Evolutionary conservation across 805 yeast species (phyloP), one percentile per base, ranked within the genome.

Genomic region (Hanseniaspora valbyensis): DNA sequence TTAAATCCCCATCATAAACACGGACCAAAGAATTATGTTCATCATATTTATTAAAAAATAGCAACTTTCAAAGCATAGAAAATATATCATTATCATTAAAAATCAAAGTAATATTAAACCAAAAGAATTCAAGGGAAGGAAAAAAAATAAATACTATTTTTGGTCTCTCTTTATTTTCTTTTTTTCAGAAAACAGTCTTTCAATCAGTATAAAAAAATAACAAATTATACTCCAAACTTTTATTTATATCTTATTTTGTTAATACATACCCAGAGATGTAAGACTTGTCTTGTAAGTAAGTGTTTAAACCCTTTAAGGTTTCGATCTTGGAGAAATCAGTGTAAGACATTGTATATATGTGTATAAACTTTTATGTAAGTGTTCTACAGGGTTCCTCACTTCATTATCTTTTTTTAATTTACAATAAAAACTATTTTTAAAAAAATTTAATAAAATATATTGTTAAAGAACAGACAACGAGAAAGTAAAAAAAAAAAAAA

Each of bases 1-100:
- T 83, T 83, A 81, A 71, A 73, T 86, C 94, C 81, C 51, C 88
- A 84, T 86, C 95, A 78, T 82, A 82, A 85, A 85, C 94, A 84
- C 89, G 94, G 94, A 84, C 94, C 94, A 84, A 59, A 60, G 62
- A 60, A 81, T 74, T 63, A 66, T 65, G 72, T 71, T 83, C 88
- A 83, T 81, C 86, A 80, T 75, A 50, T 56, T 55, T 50, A 52
- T 36, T 14, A 32, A 40, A 10, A 4, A 13, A 22, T 40, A n/a
- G 9, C 26, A 4, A 14, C n/a, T 8, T 22, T 21, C 34, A 36
- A 42, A 14, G 25, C 28, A 18, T 21, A n/a, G 24, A 38, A 39
- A 16, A 18, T 22, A 19, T 8, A 19, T 12, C 18, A 32, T 13
- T 7, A 40, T 4, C 24, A 41, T 13, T 25, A 41, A 41, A 41